Base-by-base conservation (phyloP, 2,329 filamentous ascomycete genomes). In the Sclerotiophoma versabilis region DNA sequence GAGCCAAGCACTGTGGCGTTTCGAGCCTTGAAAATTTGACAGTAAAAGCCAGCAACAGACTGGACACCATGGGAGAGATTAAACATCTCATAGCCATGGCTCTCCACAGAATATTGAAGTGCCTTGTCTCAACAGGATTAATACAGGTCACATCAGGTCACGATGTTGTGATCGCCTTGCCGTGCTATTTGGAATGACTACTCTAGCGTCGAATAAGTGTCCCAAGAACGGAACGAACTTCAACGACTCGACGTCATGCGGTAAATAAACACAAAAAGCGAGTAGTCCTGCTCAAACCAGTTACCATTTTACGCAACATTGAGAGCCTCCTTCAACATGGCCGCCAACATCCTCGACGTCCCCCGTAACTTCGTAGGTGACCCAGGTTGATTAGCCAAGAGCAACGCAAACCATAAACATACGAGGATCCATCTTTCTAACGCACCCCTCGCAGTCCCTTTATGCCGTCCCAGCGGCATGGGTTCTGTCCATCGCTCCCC, bases 401-500 rank as follows among this genome's bases (percentile, higher is more conserved):
- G n/a, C n/a, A n/a, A n/a, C n/a, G n/a, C n/a, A n/a, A n/a, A n/a
- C n/a, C n/a, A n/a, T n/a, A n/a, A n/a, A n/a, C n/a, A n/a, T n/a
- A n/a, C n/a, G n/a, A n/a, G n/a, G n/a, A n/a, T n/a, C n/a, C n/a
- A n/a, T n/a, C n/a, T n/a, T n/a, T n/a, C 8, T 14, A 10, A 37
- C 34, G 6, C 11, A 19, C 17, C 34, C 19, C 19, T 9, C 5
- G 5, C 14, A 51, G 39, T 45, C 41, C 11, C 41, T 45, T n/a
- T 51, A 45, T 27, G 14, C 39, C 27, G 39, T 51, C 19, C 48
- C 48, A 17, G 48, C 33, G 7, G 48, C 48, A 11, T 45, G 48
- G 39, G 11, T 27, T 1, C 39, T 51, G 26, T 51, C 41, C 25
- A 45, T 45, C 41, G 33, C 15, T 1, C 48, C 48, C 3, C 48